Evolutionary conservation across 305 asterid species (phyloP).

Genomic region (Solanum hybrid): DNA sequence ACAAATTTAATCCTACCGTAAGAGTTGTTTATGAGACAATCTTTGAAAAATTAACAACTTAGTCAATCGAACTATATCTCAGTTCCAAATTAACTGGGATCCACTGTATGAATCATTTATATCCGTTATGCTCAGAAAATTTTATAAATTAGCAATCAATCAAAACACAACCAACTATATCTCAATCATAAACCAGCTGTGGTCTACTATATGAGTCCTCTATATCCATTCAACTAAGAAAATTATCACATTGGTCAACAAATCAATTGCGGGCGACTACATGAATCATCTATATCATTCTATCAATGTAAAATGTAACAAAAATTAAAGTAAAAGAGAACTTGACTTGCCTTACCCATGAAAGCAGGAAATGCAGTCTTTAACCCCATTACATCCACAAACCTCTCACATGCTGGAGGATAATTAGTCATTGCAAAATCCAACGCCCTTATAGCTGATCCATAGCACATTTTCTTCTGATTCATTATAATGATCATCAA

Average conservation of each 20-base stretch:
- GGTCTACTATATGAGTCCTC: not conserved
- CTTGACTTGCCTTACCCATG: conserved; percentile 99
- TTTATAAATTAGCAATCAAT: not conserved
- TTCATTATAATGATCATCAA: conserved; percentile 95
- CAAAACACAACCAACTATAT: not conserved
- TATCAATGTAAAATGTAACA: not conserved
- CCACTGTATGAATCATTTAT: not conserved
- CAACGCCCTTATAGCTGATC: conserved; percentile 83
- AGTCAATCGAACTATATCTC: not conserved
- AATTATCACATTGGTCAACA: not conserved
- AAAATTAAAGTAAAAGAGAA: conserved; percentile 18
- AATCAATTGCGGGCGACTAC: not conserved
- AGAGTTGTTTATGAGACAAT: not conserved
- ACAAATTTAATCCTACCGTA: not conserved
- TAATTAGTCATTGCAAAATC: conserved; percentile 91
- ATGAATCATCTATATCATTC: not conserved
- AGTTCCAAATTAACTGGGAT: not conserved
- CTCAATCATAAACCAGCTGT: not conserved
- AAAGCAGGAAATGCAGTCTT: conserved; percentile 99
- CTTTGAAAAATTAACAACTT: not conserved
- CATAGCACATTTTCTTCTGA: conserved; percentile 90
- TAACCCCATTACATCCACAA: conserved; percentile 92
- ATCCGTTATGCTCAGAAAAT: not conserved
- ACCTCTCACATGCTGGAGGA: conserved; percentile 97
- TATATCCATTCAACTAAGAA: not conserved